Conservation (phyloP, 176 grass and related monocot genomes). For the Carex littledalei region DNA sequence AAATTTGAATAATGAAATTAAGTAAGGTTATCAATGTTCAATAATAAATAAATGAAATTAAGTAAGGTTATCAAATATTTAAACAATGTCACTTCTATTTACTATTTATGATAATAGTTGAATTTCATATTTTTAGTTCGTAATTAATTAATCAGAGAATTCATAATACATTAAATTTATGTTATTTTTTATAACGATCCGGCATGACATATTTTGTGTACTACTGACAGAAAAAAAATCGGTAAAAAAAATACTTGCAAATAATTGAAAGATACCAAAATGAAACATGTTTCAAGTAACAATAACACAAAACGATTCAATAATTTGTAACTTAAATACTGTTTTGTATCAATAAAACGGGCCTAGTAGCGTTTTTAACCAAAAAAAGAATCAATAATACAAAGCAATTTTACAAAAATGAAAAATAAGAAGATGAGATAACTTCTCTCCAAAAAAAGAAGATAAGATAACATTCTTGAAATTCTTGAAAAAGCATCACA, state of each 20-base stretch:
- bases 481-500: no score
- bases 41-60: background rate
- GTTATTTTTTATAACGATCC: no score
- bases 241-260: background rate
- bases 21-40: background rate
- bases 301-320: background rate
- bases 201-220: no score
- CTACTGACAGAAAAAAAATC: no score
- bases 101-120: background rate
- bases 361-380: no score
- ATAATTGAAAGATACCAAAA: background rate
- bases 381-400: background rate
- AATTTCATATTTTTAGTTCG: background rate
- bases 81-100: background rate
- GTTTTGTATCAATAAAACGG: no score
- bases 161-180: no score
- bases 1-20: background rate
- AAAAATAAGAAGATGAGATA: background rate
- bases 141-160: background rate
- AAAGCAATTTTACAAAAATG: background rate
- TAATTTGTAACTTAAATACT: no score
- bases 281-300: background rate
- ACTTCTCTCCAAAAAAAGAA: background rate
- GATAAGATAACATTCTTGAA: no score
- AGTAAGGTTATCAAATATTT: background rate